Evolutionary conservation across 495 filamentous ascomycete species (phyloP).

Genomic region (Podospora anserina): DNA sequence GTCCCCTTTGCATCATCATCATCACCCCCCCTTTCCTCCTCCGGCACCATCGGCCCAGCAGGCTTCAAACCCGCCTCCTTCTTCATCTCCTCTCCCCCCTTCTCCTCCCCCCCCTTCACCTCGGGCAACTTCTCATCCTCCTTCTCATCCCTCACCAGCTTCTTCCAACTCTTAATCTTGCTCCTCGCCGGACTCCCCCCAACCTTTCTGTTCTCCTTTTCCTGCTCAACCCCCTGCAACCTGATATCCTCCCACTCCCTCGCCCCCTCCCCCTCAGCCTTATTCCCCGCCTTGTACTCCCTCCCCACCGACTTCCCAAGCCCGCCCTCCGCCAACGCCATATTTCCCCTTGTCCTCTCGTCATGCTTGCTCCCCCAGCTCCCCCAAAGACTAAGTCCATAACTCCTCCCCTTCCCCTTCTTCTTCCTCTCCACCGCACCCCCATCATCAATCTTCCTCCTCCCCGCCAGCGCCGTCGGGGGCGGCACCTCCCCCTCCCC

Average conservation of each 20-base stretch:
- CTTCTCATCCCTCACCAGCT: conserved; percentile 42
- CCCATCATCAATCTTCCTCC: conserved; percentile 47
- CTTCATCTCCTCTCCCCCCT: neutral
- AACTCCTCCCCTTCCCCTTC: conserved; percentile 55
- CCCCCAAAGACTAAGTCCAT: conserved; percentile 78
- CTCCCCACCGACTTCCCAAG: conserved; percentile 15
- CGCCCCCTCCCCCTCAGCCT: conserved; percentile 39
- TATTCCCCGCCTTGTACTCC: conserved; percentile 19
- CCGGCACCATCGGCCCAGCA: conserved; percentile 8
- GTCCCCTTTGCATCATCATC: neutral
- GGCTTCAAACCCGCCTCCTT: conserved; percentile 23
- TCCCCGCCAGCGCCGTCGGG: conserved; percentile 74
- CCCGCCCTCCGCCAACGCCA: conserved; percentile 24
- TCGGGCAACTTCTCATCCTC: conserved; percentile 29
- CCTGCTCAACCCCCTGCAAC: conserved; percentile 27
- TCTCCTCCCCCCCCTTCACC: neutral
- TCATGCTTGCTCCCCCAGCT: conserved; percentile 86
- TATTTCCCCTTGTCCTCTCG: conserved; percentile 43
- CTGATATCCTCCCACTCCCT: conserved; percentile 36
- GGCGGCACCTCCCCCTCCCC: conserved; percentile 72
- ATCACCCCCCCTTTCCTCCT: conserved; percentile 13
- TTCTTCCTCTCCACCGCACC: conserved; percentile 31
- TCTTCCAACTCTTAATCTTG: conserved; percentile 30
- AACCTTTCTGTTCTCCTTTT: conserved; percentile 4
- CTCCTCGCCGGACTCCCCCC: neutral